These are phyloP conservation scores for Ophiostoma ulmi DNA, from an alignment of 2,329 filamentous ascomycete genomes.

Conservation along the genomic window DNA sequence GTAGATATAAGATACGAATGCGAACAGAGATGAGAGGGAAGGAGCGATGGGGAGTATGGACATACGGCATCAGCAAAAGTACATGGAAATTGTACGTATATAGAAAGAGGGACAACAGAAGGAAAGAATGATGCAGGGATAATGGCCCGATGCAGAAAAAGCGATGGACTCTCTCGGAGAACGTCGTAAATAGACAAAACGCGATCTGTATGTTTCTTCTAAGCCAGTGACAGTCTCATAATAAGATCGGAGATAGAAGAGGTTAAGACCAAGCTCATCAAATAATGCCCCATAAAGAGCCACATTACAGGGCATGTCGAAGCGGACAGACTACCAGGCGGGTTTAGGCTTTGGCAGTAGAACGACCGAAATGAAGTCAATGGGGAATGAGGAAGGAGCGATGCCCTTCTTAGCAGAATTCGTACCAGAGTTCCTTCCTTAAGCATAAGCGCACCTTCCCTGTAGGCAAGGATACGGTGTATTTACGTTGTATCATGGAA, in stretches of 20 bases:
- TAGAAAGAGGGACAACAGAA: background rate
- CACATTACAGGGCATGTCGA: background rate
- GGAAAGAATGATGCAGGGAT: background rate
- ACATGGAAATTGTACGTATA: background rate
- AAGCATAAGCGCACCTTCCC: background rate
- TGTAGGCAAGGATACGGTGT: background rate
- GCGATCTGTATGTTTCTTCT: background rate
- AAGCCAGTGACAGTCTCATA: background rate
- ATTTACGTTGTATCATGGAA: background rate
- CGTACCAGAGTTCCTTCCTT: background rate
- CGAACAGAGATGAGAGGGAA: background rate
- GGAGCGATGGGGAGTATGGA: background rate
- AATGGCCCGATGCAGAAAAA: background rate
- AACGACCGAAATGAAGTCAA: too few species aligned
- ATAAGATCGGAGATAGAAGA: background rate
- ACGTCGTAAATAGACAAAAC: constrained; percentile 13
- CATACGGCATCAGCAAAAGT: background rate
- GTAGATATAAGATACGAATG: background rate
- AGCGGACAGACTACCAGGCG: background rate
- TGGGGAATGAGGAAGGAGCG: background rate
- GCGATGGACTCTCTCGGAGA: background rate
- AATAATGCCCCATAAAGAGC: background rate
- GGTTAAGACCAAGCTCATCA: background rate
- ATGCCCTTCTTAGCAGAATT: background rate
- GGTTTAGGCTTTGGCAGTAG: background rate